Evolutionary conservation across 2,329 filamentous ascomycete genomes (phyloP).

Genomic region (Alternaria gansuensis): DNA sequence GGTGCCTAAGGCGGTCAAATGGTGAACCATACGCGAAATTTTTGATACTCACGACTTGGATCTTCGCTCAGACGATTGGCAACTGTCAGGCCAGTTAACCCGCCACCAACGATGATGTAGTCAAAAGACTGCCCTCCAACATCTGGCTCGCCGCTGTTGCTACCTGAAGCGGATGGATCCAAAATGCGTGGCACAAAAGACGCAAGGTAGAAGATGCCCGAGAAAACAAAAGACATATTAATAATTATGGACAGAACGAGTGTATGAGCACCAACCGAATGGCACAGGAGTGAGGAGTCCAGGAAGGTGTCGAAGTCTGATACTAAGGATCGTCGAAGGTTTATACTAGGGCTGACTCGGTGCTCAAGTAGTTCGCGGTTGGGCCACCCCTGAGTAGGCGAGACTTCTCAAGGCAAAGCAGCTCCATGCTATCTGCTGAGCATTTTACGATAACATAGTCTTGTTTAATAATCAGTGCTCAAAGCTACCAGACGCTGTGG

Average conservation of each 20-base stretch:
- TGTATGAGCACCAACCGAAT: slow-evolving; percentile 9
- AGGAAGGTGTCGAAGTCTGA: neutral
- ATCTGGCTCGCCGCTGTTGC: slow-evolving; percentile 21
- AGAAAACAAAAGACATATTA: slow-evolving; percentile 24
- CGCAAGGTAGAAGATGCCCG: slow-evolving; percentile 24
- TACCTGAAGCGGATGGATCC: neutral
- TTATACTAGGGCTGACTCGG: slow-evolving; percentile 9
- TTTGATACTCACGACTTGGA: slow-evolving; percentile 23
- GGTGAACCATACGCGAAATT: neutral
- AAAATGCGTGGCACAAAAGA: slow-evolving; percentile 29
- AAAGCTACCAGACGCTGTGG: neutral
- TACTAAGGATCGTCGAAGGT: slow-evolving; percentile 10
- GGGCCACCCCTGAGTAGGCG: slow-evolving; percentile 13
- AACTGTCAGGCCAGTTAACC: slow-evolving; percentile 42
- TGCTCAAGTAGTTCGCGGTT: neutral
- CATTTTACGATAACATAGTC: neutral
- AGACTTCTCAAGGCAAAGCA: neutral
- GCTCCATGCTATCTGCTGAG: neutral
- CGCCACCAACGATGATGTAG: slow-evolving; percentile 47
- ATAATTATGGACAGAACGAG: slow-evolving; percentile 6
- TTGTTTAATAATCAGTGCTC: neutral
- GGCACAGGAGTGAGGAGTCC: slow-evolving; percentile 7
- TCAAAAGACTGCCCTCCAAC: slow-evolving; percentile 39
- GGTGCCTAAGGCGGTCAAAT: slow-evolving; percentile 28
- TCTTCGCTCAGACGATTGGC: slow-evolving; percentile 46